Evolutionary conservation across 352 stramenopile species (phyloP).

Genomic region (Phytophthora capsici): DNA sequence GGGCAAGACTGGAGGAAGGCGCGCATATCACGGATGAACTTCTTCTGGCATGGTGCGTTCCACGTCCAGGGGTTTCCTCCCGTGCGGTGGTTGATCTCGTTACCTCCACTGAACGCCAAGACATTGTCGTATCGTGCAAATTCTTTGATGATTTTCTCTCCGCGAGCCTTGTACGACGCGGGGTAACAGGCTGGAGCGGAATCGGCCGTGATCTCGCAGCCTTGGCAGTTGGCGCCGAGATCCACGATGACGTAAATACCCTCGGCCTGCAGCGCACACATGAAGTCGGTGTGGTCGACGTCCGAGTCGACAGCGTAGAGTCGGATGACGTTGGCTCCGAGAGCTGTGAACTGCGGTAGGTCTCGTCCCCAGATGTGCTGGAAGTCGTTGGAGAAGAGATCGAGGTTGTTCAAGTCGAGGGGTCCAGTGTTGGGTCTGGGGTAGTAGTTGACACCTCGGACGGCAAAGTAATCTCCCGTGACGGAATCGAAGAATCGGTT

Average conservation of each 20-base stretch:
- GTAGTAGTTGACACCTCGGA: slow-evolving; percentile 88
- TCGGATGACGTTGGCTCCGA: slow-evolving; percentile 80
- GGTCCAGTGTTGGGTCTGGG: slow-evolving; percentile 77
- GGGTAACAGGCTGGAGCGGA: slow-evolving; percentile 64
- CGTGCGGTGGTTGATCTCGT: slow-evolving; percentile 84
- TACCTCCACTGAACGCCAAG: slow-evolving; percentile 77
- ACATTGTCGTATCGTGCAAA: slow-evolving; percentile 89
- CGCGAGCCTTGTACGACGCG: slow-evolving; percentile 69
- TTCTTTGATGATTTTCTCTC: slow-evolving; percentile 79
- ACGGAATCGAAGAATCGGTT: slow-evolving; percentile 82
- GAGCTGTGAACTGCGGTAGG: slow-evolving; percentile 64
- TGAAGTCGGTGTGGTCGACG: slow-evolving; percentile 81
- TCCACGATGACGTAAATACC: slow-evolving; percentile 86
- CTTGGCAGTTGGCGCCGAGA: slow-evolving; percentile 61
- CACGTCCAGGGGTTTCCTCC: slow-evolving; percentile 44
- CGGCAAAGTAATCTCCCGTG: slow-evolving; percentile 72
- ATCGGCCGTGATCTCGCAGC: slow-evolving; percentile 71
- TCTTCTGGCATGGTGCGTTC: slow-evolving; percentile 90
- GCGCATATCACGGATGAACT: slow-evolving; percentile 89
- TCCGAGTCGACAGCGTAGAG: slow-evolving; percentile 83
- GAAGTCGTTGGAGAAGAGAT: slow-evolving; percentile 83
- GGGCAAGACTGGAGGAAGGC: slow-evolving; percentile 67
- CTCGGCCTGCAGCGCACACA: slow-evolving; percentile 76
- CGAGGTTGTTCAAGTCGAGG: slow-evolving; percentile 78
- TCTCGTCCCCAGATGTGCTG: slow-evolving; percentile 73